Evolutionary conservation across 2,329 filamentous ascomycete species (phyloP), one percentile per base, ranked within the genome.

Genomic region (Aspergillus proliferans): DNA sequence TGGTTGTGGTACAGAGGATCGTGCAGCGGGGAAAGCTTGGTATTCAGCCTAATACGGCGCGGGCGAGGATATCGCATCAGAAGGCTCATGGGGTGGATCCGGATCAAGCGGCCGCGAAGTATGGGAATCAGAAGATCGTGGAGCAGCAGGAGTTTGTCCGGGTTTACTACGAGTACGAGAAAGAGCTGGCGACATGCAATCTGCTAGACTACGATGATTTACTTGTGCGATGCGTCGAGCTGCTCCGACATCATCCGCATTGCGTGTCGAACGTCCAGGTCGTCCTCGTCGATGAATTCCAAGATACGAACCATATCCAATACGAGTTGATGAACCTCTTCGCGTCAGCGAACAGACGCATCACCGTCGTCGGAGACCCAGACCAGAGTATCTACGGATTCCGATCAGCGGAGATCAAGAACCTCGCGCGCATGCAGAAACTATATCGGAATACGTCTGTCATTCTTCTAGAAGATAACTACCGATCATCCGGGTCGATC

Each of bases 381-480:
- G 93, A 98, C 66, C 92, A 98, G 69, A 96, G 91, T 66, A 98
- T 98, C 49, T 98, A 97, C 65, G 88, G 92, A 18, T 98, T 94
- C 77, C 85, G 92, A 18, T 91, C 89, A 6, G 92, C 93, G 8
- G 92, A 98, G 67, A 88, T 92, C 58, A 86, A 86, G 64, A 98
- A 97, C 60, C 76, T 97, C 43, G 81, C 82, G 55, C 83, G 87
- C 2, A 84, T 98, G 76, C 80, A 89, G 46, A 75, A 75, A 39
- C 84, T 88, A 50, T 96, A 87, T 62, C 84, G 84, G 0, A 80
- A 86, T 22, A 93, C 90, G 0, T 79, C 89, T 4, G 86, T 93
- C 50, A 83, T 96, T 41, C 84, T 92, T 5, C 76, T 98, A 2
- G 88, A 96, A 64, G 87, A 96, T 61, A 98, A 97, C 61, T 98